phyloP scores from a whole-genome alignment of 2,329 filamentous ascomycete species.

The Myriangium duriaei region DNA sequence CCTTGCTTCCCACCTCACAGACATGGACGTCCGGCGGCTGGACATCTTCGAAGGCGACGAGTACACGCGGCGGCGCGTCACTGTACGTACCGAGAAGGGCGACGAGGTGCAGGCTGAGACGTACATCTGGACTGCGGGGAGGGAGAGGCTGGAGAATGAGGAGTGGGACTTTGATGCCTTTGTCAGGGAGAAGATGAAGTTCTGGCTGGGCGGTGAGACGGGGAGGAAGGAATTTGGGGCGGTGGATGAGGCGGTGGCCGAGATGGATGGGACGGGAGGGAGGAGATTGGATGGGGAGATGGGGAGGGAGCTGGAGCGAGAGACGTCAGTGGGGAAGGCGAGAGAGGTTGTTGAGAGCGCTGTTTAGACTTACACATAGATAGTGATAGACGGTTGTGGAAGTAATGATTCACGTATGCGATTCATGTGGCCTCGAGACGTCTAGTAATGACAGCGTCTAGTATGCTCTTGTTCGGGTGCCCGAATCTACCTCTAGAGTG shows the following conservation, averaged over 20 bases:
- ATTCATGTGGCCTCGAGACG: no score
- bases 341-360: slow-evolving; percentile 20
- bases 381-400: no score
- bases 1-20: slow-evolving; percentile 65
- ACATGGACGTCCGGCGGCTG: slow-evolving; percentile 60
- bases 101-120: slow-evolving; percentile 33
- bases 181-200: slow-evolving; percentile 56
- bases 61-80: slow-evolving; percentile 46
- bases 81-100: slow-evolving; percentile 11
- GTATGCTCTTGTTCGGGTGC: no score
- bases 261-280: slow-evolving; percentile 33
- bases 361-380: no score
- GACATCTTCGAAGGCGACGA: slow-evolving; percentile 73
- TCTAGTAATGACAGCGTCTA: no score
- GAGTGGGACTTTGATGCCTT: slow-evolving; percentile 91
- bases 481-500: no score
- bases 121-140: slow-evolving; percentile 40
- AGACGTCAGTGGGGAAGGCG: slow-evolving; percentile 12
- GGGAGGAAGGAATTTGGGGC: slow-evolving; percentile 18
- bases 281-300: slow-evolving; percentile 31
- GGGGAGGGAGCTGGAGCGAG: slow-evolving; percentile 23
- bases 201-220: slow-evolving; percentile 39
- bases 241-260: slow-evolving; percentile 15
- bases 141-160: slow-evolving; percentile 46
- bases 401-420: no score